phyloP scores from a whole-genome alignment of 371 early-diverging fungal species.

The Sporodiniella umbellata region DNA sequence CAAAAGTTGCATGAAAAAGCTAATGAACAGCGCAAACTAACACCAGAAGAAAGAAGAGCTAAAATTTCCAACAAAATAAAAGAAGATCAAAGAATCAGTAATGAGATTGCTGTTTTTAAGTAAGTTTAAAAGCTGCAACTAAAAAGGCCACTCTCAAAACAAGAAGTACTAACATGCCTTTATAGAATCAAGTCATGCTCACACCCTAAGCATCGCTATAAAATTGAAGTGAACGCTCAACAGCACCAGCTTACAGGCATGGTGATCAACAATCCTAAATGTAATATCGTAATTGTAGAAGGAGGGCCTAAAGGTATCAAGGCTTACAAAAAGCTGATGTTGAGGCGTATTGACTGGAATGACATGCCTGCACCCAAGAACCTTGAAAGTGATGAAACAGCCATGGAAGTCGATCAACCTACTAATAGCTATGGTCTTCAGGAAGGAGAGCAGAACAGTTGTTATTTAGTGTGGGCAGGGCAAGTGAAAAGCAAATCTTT shows the following conservation, averaged over 20 bases:
- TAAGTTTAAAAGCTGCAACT: no score
- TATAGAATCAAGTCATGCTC: slow-evolving; percentile 72
- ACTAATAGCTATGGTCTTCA: slow-evolving; percentile 4
- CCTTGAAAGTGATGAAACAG: slow-evolving; percentile 30
- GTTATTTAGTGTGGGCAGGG: slow-evolving; percentile 93
- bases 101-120: slow-evolving; percentile 82
- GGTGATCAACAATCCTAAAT: slow-evolving; percentile 69
- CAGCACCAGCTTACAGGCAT: slow-evolving; percentile 83
- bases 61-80: slow-evolving; percentile 72
- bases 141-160: no score
- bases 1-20: slow-evolving; percentile 75
- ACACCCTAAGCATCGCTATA: slow-evolving; percentile 79
- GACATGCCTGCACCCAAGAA: slow-evolving; percentile 50
- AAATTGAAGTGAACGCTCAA: slow-evolving; percentile 87
- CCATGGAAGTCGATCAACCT: slow-evolving; percentile 31
- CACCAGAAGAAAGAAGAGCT: slow-evolving; percentile 80
- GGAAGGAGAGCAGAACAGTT: slow-evolving; percentile 66
- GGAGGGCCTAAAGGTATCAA: slow-evolving; percentile 89
- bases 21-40: slow-evolving; percentile 81
- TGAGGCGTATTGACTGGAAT: slow-evolving; percentile 93
- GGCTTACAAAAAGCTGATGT: slow-evolving; percentile 93
- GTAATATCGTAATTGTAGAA: slow-evolving; percentile 88
- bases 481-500: slow-evolving; percentile 74
- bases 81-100: slow-evolving; percentile 62
- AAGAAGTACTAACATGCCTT: no score